Percentiles rank a stretch among this genome's conserved stretches.
phyloP scores from a whole-genome alignment of 2,329 filamentous ascomycete species.

The Diplodia corticola region DNA sequence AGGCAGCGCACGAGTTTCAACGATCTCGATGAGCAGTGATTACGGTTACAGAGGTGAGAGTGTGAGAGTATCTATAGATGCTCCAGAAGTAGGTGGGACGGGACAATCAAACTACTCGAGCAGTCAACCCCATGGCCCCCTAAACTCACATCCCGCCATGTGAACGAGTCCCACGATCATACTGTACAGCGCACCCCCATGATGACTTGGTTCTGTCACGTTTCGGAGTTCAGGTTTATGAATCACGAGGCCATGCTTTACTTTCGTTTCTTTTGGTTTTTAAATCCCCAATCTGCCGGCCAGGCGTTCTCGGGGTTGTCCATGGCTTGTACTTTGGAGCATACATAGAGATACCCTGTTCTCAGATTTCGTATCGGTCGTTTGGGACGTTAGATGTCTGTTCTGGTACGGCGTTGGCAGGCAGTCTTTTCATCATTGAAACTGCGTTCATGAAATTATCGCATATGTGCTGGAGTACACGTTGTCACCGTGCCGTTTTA shows the following conservation, averaged over 20 bases:
- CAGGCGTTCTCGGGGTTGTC: background rate
- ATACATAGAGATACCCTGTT: conserved; percentile 13
- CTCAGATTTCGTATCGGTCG: background rate
- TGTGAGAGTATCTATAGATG: background rate
- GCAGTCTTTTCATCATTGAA: background rate
- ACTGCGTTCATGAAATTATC: background rate
- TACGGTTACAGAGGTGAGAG: background rate
- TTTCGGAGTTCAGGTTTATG: background rate
- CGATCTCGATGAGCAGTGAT: background rate
- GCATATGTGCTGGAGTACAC: background rate
- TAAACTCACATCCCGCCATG: background rate
- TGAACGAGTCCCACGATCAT: background rate
- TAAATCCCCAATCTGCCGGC: background rate
- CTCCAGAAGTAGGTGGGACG: background rate
- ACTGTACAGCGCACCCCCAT: background rate
- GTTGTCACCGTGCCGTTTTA: background rate
- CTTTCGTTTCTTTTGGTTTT: background rate
- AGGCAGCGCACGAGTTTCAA: conserved; percentile 5
- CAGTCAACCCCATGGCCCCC: background rate
- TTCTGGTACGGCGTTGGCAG: background rate
- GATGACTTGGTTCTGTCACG: background rate
- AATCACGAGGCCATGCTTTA: background rate
- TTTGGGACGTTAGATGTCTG: background rate
- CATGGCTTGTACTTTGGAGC: background rate
- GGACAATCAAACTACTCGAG: background rate